Conservation (phyloP, 345 rosid species). For the Excoecaria agallocha region DNA sequence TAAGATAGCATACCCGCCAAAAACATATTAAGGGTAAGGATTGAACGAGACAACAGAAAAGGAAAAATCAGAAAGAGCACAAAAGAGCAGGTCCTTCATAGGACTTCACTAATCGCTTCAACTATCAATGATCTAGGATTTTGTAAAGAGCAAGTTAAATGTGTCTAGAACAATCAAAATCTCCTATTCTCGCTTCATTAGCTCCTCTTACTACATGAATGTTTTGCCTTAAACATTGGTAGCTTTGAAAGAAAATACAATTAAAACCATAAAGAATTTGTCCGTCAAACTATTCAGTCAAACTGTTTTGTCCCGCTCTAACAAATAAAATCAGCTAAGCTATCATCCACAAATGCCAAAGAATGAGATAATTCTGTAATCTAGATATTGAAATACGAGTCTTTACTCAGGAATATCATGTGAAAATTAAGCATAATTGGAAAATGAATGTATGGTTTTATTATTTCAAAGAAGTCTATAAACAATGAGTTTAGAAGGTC, state of each 20-base stretch:
- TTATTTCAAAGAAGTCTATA: neutral
- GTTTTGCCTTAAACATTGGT: neutral
- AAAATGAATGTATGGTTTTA: neutral
- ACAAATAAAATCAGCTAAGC: neutral
- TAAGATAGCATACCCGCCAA: constrained; percentile 45
- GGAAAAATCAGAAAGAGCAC: neutral
- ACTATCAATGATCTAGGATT: neutral
- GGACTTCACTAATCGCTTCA: neutral
- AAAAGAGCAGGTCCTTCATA: neutral
- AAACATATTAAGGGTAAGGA: neutral
- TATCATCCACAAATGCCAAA: neutral
- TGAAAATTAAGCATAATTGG: neutral
- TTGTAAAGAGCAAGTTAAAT: neutral
- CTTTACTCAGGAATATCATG: neutral
- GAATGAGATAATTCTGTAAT: neutral
- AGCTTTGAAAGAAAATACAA: neutral
- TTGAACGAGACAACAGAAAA: neutral
- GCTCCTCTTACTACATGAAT: neutral
- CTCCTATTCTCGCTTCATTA: neutral
- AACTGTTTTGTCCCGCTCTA: neutral
- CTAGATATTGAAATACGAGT: neutral
- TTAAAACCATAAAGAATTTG: neutral
- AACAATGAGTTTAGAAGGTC: neutral
- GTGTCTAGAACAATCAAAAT: neutral
- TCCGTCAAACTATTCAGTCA: neutral